Conservation (phyloP, 2,329 filamentous ascomycete species). For the Trichoderma atroviride region DNA sequence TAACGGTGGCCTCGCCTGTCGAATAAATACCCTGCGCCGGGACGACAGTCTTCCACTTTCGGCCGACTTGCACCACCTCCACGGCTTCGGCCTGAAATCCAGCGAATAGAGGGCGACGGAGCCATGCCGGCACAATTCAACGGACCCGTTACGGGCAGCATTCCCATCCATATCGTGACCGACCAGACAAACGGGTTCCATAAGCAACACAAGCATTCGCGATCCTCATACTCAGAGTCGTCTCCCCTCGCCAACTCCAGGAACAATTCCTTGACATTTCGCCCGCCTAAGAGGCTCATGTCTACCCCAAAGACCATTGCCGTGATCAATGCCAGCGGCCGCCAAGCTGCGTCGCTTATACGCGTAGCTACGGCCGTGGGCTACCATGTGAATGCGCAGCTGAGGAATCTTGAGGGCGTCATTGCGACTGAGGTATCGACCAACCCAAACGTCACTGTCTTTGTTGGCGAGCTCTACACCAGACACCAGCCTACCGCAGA, state of each 20-base stretch:
- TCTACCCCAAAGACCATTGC: conserved; percentile 77
- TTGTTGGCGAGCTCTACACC: conserved; percentile 66
- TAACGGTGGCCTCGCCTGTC: conserved; percentile 35
- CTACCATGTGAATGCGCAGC: conserved; percentile 88
- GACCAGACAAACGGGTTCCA: conserved; percentile 42
- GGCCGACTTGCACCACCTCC: conserved; percentile 23
- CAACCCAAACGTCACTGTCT: conserved; percentile 73
- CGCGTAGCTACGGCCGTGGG: conserved; percentile 92
- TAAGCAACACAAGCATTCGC: conserved; percentile 61
- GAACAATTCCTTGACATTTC: conserved; percentile 64
- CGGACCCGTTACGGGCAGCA: conserved; percentile 43
- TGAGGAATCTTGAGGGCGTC: conserved; percentile 82
- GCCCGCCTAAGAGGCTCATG: conserved; percentile 61
- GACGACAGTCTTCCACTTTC: not conserved
- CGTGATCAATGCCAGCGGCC: conserved; percentile 92
- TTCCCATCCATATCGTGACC: conserved; percentile 44
- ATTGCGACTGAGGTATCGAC: conserved; percentile 83
- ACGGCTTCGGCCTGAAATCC: conserved; percentile 22
- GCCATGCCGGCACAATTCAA: conserved; percentile 47
- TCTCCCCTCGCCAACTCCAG: conserved; percentile 57
- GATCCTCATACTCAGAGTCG: conserved; percentile 64
- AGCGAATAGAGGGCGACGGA: conserved; percentile 30
- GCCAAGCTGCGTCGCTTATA: conserved; percentile 93
- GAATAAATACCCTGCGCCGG: conserved; percentile 28
- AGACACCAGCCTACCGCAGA: conserved; percentile 54